phyloP scores from a whole-genome alignment of 129 eudicot genomes.

The Helianthus annuus region DNA sequence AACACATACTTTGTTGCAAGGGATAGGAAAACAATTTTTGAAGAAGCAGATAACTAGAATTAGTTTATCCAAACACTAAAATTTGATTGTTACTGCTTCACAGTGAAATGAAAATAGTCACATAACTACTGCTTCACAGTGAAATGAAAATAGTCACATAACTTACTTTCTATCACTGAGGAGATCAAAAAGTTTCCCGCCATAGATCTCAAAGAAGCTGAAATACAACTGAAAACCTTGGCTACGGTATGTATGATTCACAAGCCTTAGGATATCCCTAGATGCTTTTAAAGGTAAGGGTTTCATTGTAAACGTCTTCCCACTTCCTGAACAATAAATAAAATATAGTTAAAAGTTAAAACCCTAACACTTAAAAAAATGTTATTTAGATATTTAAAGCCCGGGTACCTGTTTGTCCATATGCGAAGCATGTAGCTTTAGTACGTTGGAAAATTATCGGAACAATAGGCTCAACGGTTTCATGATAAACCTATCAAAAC shows the following conservation, averaged over 20 bases:
- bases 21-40: not conserved
- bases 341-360: not conserved
- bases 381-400: not conserved
- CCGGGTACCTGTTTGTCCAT: conserved; percentile 90
- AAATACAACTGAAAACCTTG: conserved; percentile 87
- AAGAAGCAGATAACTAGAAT: not conserved
- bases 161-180: conserved; percentile 84
- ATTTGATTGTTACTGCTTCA: not conserved
- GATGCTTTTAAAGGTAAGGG: conserved; percentile 94
- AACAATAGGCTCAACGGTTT: conserved; percentile 98
- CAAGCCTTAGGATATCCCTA: conserved; percentile 78
- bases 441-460: conserved; percentile 97
- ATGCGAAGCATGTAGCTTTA: conserved; percentile 97
- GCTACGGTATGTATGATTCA: conserved; percentile 89
- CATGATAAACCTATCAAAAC: conserved; percentile 69
- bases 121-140: conserved; percentile 10
- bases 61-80: conserved; percentile 1
- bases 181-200: conserved; percentile 90
- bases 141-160: not conserved
- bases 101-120: not conserved
- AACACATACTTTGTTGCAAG: not conserved
- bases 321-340: conserved; percentile 66
- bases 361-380: not conserved
- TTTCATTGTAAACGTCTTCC: conserved; percentile 93
- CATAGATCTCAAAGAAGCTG: conserved; percentile 97